Base-by-base conservation (phyloP, 495 filamentous ascomycete species). In the Penicillium paradoxum region DNA sequence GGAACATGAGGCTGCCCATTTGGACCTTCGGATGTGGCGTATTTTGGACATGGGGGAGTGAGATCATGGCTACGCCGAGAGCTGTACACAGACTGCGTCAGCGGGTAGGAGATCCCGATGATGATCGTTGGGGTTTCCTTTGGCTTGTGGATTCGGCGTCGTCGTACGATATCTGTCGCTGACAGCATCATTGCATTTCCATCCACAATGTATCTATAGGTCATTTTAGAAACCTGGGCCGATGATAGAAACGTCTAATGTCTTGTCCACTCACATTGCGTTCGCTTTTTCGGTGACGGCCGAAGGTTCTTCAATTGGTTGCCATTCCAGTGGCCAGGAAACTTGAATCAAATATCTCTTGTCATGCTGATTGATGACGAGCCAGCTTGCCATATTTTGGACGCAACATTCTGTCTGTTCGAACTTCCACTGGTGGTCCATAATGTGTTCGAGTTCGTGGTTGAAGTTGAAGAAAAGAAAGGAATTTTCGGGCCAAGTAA, bases 101-200 rank as follows among this genome's bases (percentile, higher is more conserved):
- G 19, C 1, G 62, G 62, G n/a, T 65, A 65, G 18, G 58, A 59
- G 21, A 65, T 55, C 17, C 53, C 62, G 11, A 65, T 45, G 15
- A 59, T 49, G 8, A 65, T 45, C 0, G 62, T 57, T 6, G 42
- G 46, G 18, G 41, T 24, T n/a, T 57, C 44, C 1, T 54, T n/a
- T 1, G 43, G 27, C 2, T 43, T 42, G 30, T 34, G 19, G 3
- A 49, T 22, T 32, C 47, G 37, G 7, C 51, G 55, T 6, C 57
- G 50, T 11, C 62, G 58, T n/a, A 61, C 45, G 27, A 54, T 37
- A 17, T 65, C 62, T 15, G 57, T 57, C 7, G 62, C 62, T 2
- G 62, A 56, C 0, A 57, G 53, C 25, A 61, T 52, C 43, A 61
- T 46, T 14, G 62, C 62, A 34, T 65, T 65, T 9, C 62, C 62